Conservation (phyloP, 441 rosid genomes). For the Heliophila coronopifolia region DNA sequence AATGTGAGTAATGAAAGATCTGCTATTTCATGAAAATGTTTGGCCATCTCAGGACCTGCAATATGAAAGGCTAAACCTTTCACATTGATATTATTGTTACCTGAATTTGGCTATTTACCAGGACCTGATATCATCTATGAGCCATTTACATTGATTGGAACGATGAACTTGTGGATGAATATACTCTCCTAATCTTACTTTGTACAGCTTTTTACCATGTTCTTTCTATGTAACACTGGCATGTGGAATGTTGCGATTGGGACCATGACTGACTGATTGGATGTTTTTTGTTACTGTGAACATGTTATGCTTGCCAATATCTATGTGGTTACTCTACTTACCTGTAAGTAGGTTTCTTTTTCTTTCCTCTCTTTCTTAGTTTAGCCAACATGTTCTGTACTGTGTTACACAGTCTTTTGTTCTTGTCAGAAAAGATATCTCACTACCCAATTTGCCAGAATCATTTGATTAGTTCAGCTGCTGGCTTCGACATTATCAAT, state of each 20-base stretch:
- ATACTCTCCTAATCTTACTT: background rate
- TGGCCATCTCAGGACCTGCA: no score
- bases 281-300: constrained; percentile 17
- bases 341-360: constrained; percentile 13
- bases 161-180: background rate
- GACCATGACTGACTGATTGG: constrained; percentile 27
- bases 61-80: constrained; percentile 2
- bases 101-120: background rate
- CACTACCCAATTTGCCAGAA: background rate
- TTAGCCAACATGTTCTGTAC: constrained; percentile 19
- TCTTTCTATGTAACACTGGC: constrained; percentile 11
- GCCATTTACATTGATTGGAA: background rate
- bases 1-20: background rate
- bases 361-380: constrained; percentile 16
- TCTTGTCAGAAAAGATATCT: background rate
- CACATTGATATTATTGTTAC: background rate
- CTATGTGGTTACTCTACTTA: constrained; percentile 19
- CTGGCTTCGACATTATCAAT: background rate
- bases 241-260: constrained; percentile 28
- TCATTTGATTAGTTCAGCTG: background rate
- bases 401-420: constrained; percentile 12
- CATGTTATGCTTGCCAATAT: constrained; percentile 23
- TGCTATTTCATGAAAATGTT: no score
- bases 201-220: constrained; percentile 5
- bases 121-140: constrained; percentile 8